phyloP scores from a whole-genome alignment of 495 filamentous ascomycete genomes.

The Neurospora intermedia region DNA sequence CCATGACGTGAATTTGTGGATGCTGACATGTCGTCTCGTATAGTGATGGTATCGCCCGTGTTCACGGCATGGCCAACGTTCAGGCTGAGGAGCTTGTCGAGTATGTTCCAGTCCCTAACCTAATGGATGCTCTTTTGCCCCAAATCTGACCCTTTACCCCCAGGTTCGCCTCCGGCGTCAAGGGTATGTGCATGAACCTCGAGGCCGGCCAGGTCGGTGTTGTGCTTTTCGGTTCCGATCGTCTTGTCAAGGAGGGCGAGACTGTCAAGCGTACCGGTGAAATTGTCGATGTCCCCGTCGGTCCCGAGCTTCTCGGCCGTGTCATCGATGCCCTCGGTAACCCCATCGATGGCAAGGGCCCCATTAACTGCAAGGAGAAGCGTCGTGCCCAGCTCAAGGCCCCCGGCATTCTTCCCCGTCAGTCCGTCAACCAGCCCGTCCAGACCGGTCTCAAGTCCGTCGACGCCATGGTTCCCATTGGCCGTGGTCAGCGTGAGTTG shows the following conservation, averaged over 20 bases:
- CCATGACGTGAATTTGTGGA: constrained; percentile 1
- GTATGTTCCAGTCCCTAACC: constrained; percentile 48
- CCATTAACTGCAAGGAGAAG: constrained; percentile 81
- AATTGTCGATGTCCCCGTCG: constrained; percentile 98
- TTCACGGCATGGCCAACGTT: constrained; percentile 99
- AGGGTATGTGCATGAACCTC: constrained; percentile 99
- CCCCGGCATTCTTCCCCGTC: constrained; percentile 93
- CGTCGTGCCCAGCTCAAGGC: constrained; percentile 98
- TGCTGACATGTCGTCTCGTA: constrained; percentile 29
- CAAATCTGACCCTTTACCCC: constrained; percentile 13
- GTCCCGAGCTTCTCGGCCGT: constrained; percentile 86
- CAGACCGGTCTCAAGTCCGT: constrained; percentile 99
- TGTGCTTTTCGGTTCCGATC: constrained; percentile 99
- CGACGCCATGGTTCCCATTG: constrained; percentile 99
- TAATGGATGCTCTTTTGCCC: neutral
- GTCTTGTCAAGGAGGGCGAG: constrained; percentile 99
- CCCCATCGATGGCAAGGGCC: constrained; percentile 98
- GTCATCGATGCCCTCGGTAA: constrained; percentile 97
- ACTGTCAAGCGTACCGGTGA: constrained; percentile 98
- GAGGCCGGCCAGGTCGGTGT: constrained; percentile 99
- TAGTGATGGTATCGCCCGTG: constrained; percentile 99
- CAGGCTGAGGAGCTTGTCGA: constrained; percentile 99
- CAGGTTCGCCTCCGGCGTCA: constrained; percentile 98
- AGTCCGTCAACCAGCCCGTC: constrained; percentile 94
- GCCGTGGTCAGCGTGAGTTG: constrained; percentile 99